Evolutionary conservation across 441 rosid genomes (phyloP), one percentile per base, ranked within the genome.

Genomic region (Lepidium campestre): DNA sequence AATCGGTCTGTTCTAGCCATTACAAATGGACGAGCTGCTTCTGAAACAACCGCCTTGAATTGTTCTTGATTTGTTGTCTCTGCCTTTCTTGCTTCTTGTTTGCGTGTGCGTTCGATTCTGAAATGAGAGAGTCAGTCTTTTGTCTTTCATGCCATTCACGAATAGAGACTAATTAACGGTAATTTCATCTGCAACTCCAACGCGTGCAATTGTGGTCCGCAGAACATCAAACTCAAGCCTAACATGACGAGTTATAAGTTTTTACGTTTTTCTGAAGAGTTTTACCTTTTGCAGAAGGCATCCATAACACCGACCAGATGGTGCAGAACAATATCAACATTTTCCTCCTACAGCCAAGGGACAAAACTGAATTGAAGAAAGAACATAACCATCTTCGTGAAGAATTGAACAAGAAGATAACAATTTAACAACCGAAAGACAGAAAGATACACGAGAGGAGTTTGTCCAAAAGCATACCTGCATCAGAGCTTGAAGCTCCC

Each of bases 401-500:
- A 35, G 34, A 36, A n/a, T 6, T 48, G 18, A 46, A 17, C 25
- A 62, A 54, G 15, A 6, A 37, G 39, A 27, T 46, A 45, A 68
- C 27, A 59, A 10, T 35, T 40, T 46, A 45, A 68, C 27, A 59
- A 10, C 39, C 44, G 34, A 45, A 37, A 64, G 5, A 25, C 3
- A 13, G 2, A 31, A 32, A 2, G 2, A 55, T n/a, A 10, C 10
- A 20, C 7, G 10, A 53, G 55, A 31, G 11, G 48, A 34, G 10
- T 19, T 18, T 40, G 18, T 8, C 23, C 17, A 49, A 19, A 64
- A 13, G 25, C 17, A 17, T 32, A 91, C 99, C 93, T 87, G 95
- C 82, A 87, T 78, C 35, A 91, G 76, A 77, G 99, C 86, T 73
- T 93, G 97, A 63, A 87, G 72, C 80, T 93, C 99, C 64, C 96